Base-by-base conservation (phyloP, 805 yeast genomes). In the Wickerhamomyces ciferrii region DNA sequence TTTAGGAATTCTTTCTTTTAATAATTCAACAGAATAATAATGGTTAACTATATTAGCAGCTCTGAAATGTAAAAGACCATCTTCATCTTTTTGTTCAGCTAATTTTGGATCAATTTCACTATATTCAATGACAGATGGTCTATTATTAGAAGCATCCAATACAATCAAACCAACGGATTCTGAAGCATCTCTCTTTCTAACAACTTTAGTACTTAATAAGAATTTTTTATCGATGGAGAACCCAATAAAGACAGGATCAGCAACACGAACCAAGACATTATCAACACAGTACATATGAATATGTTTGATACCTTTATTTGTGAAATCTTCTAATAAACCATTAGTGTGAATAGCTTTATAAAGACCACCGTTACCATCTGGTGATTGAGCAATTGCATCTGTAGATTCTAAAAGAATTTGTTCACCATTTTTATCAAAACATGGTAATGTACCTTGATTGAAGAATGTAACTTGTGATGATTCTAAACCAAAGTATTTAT, bases 31-130 rank as follows among this genome's bases (percentile, higher is more conserved):
- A 4, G 91, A 83, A 67, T 92, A 94, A 67, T 91, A 94, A 67
- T 94, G 99, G 64, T 94, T 94, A 46, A 94, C 99, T 53, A 94
- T 94, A 67, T 94, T 94, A 23, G 97, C 99, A 4, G 98, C 97
- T 55, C 98, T 78, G 55, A 89, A 77, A 53, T 77, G 77, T 48
- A 94, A 74, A 50, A 83, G 71, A 17, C 83, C 85, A 23, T 74
- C 63, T n/a, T 50, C 48, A 52, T 85, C 94, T 24, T 67, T 67
- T 49, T 79, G 81, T 57, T 79, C 79, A 20, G 92, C 84, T 58
- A 91, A 73, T 53, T 85, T 91, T 29, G 70, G 60, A 9, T 89
- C 75, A 51, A 94, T 89, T 68, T 94, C 99, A 36, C 95, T 84
- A 68, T 94, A 94, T 66, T 94, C 99, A 56, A 94, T 87, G 39